Evolutionary conservation across 2,329 filamentous ascomycete genomes (phyloP).

Genomic region (Paecilomyces sp.): DNA sequence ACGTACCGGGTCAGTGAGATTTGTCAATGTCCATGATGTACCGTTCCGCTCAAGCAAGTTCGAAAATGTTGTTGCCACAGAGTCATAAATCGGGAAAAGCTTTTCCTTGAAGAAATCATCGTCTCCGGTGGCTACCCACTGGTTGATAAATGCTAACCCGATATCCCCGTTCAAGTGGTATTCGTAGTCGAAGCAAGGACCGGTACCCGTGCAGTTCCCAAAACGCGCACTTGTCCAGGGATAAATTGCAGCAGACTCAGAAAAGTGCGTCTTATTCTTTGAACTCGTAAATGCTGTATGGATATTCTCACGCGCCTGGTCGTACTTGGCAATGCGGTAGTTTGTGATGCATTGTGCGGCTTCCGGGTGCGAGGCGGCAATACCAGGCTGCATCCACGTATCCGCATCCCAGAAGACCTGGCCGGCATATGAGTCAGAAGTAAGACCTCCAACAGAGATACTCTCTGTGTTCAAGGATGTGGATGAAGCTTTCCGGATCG

Average conservation of each 20-base stretch:
- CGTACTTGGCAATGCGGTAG: slow-evolving; percentile 53
- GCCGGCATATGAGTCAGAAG: slow-evolving; percentile 61
- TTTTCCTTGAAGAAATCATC: slow-evolving; percentile 47
- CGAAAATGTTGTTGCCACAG: slow-evolving; percentile 54
- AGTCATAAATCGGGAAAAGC: slow-evolving; percentile 58
- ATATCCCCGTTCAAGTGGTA: slow-evolving; percentile 68
- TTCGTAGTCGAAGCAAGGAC: slow-evolving; percentile 63
- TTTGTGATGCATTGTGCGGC: slow-evolving; percentile 57
- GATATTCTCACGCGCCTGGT: slow-evolving; percentile 55
- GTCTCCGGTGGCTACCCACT: slow-evolving; percentile 55
- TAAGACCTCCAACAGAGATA: slow-evolving; percentile 61
- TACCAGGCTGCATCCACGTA: slow-evolving; percentile 61
- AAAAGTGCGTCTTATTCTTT: slow-evolving; percentile 53
- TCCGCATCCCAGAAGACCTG: slow-evolving; percentile 61
- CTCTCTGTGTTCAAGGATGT: slow-evolving; percentile 53
- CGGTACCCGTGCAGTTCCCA: slow-evolving; percentile 61
- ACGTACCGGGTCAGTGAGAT: slow-evolving; percentile 64
- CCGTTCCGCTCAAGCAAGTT: slow-evolving; percentile 56
- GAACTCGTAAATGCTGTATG: slow-evolving; percentile 50
- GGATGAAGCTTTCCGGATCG: slow-evolving; percentile 43
- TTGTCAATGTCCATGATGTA: slow-evolving; percentile 46
- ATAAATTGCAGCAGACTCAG: slow-evolving; percentile 53
- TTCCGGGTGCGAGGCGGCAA: slow-evolving; percentile 57
- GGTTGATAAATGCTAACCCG: slow-evolving; percentile 54
- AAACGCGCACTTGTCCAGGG: slow-evolving; percentile 62